Conservation (phyloP, 176 grass and related monocot genomes). For the Puya raimondii region DNA sequence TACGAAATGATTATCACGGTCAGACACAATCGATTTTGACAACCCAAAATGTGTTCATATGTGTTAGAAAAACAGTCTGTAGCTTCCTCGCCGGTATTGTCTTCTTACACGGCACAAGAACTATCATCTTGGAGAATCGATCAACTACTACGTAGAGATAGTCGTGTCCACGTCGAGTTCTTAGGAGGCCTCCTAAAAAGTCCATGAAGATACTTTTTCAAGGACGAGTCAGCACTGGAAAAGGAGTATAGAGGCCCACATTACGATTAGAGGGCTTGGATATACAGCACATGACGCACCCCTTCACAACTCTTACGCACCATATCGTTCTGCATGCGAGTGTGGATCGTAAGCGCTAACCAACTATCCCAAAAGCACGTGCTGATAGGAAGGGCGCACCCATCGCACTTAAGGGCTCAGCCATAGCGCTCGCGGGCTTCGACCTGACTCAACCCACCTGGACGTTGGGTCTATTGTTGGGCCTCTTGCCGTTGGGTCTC, state of each 20-base stretch:
- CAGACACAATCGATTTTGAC: constrained; percentile 2
- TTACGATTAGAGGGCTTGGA: neutral
- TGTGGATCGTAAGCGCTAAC: no score
- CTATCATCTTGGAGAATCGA: constrained; percentile 16
- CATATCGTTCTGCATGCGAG: constrained; percentile 9
- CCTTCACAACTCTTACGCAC: constrained; percentile 1
- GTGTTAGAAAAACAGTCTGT: neutral
- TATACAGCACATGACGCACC: neutral
- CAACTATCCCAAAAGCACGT: no score
- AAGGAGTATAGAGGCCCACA: neutral
- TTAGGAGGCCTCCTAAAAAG: neutral
- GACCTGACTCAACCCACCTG: no score
- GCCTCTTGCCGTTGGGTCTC: no score
- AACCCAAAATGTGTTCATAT: neutral
- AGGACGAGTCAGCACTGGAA: neutral
- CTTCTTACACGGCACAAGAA: constrained; percentile 8
- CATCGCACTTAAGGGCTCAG: no score
- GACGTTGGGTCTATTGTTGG: no score
- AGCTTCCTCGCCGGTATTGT: neutral
- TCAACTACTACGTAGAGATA: constrained; percentile 6
- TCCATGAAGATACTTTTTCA: neutral
- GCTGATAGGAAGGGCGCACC: no score
- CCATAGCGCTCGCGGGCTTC: no score
- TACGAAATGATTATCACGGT: neutral
- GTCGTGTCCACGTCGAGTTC: neutral